Evolutionary conservation across 352 stramenopile species (phyloP), one percentile per base, ranked within the genome.

Genomic region (Globisporangium abappressorium): DNA sequence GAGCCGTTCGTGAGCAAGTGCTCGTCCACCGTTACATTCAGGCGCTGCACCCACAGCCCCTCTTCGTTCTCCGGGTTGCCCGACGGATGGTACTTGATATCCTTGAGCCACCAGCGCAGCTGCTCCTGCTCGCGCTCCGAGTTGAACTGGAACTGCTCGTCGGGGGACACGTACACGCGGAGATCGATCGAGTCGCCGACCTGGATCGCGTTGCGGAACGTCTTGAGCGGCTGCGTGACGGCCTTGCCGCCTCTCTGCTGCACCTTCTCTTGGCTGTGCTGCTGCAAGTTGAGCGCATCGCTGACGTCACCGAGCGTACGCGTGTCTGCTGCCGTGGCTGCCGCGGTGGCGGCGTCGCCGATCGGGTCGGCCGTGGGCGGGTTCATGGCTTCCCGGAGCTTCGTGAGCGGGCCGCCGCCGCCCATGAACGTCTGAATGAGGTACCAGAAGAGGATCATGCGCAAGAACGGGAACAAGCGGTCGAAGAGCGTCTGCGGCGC

Each of bases 371-470:
- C 59, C 12, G 59, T 67, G 14, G 66, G 66, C 41, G 66, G 66
- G n/a, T 56, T 67, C 53, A 71, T 15, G 24, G 62, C 57, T 65
- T 67, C 53, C 63, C 70, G 51, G 41, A 66, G 36, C 33, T 43
- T 28, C 24, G 61, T 72, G 51, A 65, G 34, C 34, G 61, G 53
- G 6, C n/a, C 66, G 57, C 26, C 41, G 69, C 55, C 70, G 63
- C 55, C 69, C 64, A n/a, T 70, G 57, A 81, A 78, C 47, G 79
- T 74, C 57, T 90, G 81, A 64, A 95, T 82, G 41, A 84, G 76
- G 77, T 95, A 95, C 81, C 87, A 95, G 65, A 94, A 82, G 67
- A 85, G 75, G n/a, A 92, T 53, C 72, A 93, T 86, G 69, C 84
- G 87, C 36, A 92, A 53, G 65, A 91, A 73, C 43, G 85, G 84